Percentiles rank a stretch among this genome's conserved stretches.
phyloP scores from a whole-genome alignment of 805 yeast genomes.

The Saccharomycopsis amapae region DNA sequence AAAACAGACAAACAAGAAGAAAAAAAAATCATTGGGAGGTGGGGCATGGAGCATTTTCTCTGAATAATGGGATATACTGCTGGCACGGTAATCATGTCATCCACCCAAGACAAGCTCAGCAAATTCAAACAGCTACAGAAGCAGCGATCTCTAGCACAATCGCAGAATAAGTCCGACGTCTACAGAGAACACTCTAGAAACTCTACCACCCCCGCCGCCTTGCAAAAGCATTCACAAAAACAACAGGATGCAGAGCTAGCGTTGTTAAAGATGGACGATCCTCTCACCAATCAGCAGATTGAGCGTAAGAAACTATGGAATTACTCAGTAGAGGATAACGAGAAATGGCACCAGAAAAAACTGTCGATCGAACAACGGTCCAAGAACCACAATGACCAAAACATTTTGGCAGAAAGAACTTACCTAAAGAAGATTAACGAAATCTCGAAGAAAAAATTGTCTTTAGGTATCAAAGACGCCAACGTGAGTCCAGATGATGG shows the following conservation, averaged over 20 bases:
- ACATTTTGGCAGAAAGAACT: constrained; percentile 26
- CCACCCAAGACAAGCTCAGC: constrained; percentile 6
- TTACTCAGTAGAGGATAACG: constrained; percentile 58
- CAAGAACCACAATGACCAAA: constrained; percentile 33
- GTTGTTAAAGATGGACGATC: constrained; percentile 6
- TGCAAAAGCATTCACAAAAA: constrained; percentile 3
- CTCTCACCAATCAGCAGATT: constrained; percentile 21
- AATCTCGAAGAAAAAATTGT: constrained; percentile 37
- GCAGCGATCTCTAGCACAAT: constrained; percentile 6
- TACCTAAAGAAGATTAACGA: constrained; percentile 46
- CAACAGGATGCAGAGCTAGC: constrained; percentile 10
- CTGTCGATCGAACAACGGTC: constrained; percentile 20
- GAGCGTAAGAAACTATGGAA: constrained; percentile 43
- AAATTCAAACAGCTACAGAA: constrained; percentile 8
- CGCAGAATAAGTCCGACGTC: constrained; percentile 12
- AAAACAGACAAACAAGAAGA: too few species aligned
- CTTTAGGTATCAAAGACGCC: constrained; percentile 12
- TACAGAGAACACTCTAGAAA: constrained; percentile 15
- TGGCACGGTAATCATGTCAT: too few species aligned
- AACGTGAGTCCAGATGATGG: constrained; percentile 24
- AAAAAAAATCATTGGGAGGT: too few species aligned
- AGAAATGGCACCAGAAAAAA: constrained; percentile 48
- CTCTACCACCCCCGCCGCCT: neutral
- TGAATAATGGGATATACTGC: too few species aligned
- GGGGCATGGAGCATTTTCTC: too few species aligned